phyloP scores from a whole-genome alignment of 768 basidiomycete species.

The Sporobolomyces roseus region DNA sequence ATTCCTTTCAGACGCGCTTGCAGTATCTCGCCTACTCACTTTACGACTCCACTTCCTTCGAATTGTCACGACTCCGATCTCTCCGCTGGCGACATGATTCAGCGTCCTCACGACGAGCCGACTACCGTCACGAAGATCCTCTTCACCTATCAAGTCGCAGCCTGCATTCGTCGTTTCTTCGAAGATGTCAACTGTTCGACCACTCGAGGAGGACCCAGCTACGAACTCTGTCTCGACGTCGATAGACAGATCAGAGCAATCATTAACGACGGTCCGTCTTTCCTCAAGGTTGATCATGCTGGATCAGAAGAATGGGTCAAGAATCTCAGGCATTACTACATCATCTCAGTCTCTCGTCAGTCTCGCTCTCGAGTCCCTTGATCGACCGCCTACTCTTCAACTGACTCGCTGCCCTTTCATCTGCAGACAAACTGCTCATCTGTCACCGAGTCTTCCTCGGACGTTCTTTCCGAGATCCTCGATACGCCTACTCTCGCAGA shows the following conservation, averaged over 20 bases:
- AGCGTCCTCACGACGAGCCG: constrained; percentile 23
- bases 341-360: constrained; percentile 24
- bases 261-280: constrained; percentile 24
- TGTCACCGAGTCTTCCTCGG: constrained; percentile 37
- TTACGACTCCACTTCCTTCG: constrained; percentile 36
- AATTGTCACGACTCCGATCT: constrained; percentile 38
- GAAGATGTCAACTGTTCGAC: constrained; percentile 23
- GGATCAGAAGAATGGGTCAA: constrained; percentile 1
- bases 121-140: constrained; percentile 34
- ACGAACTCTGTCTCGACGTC: constrained; percentile 28
- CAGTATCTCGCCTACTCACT: constrained; percentile 27
- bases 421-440: constrained; percentile 38
- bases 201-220: constrained; percentile 4
- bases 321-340: constrained; percentile 29
- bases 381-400: not conserved
- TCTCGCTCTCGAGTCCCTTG: not conserved
- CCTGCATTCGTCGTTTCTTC: constrained; percentile 30
- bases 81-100: constrained; percentile 14
- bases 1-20: constrained; percentile 23
- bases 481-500: constrained; percentile 25
- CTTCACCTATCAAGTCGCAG: constrained; percentile 19
- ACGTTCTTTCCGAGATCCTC: constrained; percentile 21
- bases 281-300: constrained; percentile 9
- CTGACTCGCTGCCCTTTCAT: not conserved
- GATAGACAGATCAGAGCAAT: constrained; percentile 28